Percentiles rank a stretch among this genome's conserved stretches.
Conservation (phyloP, 441 rosid genomes). For the Adansonia madagascariensis region DNA sequence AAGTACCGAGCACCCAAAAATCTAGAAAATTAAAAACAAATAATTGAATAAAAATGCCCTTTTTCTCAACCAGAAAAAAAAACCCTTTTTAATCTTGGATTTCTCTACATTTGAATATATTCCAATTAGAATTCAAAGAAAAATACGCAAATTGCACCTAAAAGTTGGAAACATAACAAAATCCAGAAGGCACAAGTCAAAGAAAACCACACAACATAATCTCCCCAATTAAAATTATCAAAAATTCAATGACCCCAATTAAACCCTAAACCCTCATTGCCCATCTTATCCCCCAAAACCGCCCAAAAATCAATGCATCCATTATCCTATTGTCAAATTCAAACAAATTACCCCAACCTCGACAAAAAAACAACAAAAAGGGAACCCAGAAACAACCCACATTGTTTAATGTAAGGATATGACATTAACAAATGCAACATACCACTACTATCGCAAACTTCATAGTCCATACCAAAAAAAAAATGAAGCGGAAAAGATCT, state of each 20-base stretch:
- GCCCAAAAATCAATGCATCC: neutral
- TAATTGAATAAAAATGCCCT: neutral
- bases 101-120: constrained; percentile 10
- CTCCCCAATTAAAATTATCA: neutral
- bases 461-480: constrained; percentile 47
- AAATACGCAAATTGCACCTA: neutral
- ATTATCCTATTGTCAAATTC: neutral
- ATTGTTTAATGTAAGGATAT: neutral
- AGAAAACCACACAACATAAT: neutral
- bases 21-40: neutral
- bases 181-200: neutral
- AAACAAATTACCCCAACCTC: no score
- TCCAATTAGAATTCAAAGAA: neutral
- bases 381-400: neutral
- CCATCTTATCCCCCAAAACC: neutral
- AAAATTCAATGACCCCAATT: neutral
- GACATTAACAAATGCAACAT: constrained; percentile 24
- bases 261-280: constrained; percentile 35
- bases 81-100: neutral
- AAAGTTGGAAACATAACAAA: neutral
- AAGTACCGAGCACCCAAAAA: neutral
- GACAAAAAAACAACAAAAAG: neutral
- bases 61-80: neutral
- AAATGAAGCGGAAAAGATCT: neutral
- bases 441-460: constrained; percentile 49